Evolutionary conservation across 2,329 filamentous ascomycete species (phyloP), one percentile per base, ranked within the genome.

Genomic region (Paraphoma chrysanthemicola): DNA sequence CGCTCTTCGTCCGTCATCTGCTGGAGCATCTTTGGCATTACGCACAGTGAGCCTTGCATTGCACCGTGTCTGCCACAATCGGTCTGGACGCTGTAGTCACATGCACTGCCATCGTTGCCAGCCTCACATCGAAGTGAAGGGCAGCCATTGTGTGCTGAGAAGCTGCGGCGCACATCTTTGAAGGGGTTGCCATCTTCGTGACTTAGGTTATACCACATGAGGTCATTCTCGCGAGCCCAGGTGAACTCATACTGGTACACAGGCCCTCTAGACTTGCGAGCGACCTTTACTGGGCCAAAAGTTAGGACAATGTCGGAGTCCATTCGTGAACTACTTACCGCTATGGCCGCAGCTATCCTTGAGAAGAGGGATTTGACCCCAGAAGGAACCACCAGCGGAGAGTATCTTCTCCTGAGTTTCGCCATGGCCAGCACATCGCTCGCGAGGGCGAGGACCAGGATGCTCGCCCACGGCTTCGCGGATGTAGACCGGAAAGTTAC

Each of bases 161-260:
- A 11, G 31, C 28, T 33, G 33, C 46, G 46, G n/a, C 17, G 23
- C 10, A 58, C 47, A n/a, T 54, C 51, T 4, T 46, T 36, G 44
- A 58, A 49, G 0, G 51, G 48, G 30, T 52, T 46, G 11, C 43
- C 55, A 12, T 51, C 28, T 9, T 48, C 48, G 31, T 48, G 18
- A 4, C 47, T 51, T 6, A 58, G 44, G 14, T 54, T 48, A 33
- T 54, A 58, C 51, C 51, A 58, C 12, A 49, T 29, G 16, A 39
- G 38, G 16, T 29, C 30, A 23, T 52, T 49, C 16, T 44, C 47
- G 11, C 31, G 56, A 7, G 53, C 47, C n/a, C 53, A 50, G 3
- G 38, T 42, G 44, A 45, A 58, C 39, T 58, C 56, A 39, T 52
- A 38, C 33, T 58, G 44, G 31, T 54, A 58, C 14, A 54, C 48